Evolutionary conservation across 805 yeast species (phyloP).

Genomic region (Candida nitratophila): DNA sequence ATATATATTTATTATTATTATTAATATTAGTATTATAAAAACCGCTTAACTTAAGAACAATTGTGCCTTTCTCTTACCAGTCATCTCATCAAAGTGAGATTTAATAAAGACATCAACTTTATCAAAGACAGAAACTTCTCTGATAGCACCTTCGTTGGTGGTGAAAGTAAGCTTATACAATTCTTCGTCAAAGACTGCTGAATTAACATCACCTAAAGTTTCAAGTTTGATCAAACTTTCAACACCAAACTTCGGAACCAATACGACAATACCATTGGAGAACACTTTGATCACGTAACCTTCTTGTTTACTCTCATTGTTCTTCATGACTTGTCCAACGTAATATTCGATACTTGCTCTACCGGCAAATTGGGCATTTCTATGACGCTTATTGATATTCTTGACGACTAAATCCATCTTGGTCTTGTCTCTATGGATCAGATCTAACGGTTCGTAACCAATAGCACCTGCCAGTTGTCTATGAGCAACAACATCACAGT

Average conservation of each 20-base stretch:
- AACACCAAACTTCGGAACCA: conserved; percentile 93
- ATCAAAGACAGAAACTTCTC: conserved; percentile 62
- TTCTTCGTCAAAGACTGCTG: conserved; percentile 71
- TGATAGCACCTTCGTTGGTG: conserved; percentile 30
- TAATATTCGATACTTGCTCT: conserved; percentile 96
- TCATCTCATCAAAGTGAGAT: conserved; percentile 75
- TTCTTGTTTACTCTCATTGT: conserved; percentile 69
- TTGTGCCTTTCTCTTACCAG: conserved; percentile 91
- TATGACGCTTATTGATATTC: conserved; percentile 87
- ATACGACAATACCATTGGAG: conserved; percentile 88
- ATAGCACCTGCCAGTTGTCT: conserved; percentile 98
- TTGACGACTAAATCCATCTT: conserved; percentile 85
- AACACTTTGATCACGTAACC: conserved; percentile 92
- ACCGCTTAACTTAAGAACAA: conserved; percentile 46
- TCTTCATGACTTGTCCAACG: conserved; percentile 95
- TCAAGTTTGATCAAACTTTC: conserved; percentile 88
- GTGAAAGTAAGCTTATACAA: conserved; percentile 59
- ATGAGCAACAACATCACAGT: conserved; percentile 96
- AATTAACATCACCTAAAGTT: conserved; percentile 55
- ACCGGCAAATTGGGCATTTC: conserved; percentile 99
- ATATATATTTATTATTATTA: not conserved
- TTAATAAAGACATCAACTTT: conserved; percentile 77
- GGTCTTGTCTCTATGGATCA: conserved; percentile 77
- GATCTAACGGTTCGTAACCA: conserved; percentile 79
- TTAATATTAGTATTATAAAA: too few species aligned